Base-by-base conservation (phyloP, 164 flowering plant genomes). In the Umbilicus rupestris region DNA sequence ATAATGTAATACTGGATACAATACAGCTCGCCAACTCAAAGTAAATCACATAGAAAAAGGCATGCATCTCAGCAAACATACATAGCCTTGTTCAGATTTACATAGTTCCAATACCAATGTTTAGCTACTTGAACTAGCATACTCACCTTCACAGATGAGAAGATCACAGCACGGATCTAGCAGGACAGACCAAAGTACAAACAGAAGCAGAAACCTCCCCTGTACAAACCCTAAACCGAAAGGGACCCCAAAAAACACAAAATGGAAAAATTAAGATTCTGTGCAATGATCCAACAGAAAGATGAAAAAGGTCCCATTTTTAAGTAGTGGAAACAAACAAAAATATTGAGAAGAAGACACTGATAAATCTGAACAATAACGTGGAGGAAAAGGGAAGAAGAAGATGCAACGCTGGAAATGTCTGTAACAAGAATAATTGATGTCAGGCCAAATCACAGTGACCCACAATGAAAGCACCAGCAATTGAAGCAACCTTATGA, bases 321-420 rank as follows among this genome's bases (percentile, higher is more conserved):
- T 30, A 39, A n/a, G 26, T 22, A 26, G 0, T 58, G 62, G 16
- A 20, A 11, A 35, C 26, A 24, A 58, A 28, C 59, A 66, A 47
- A 17, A 28, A 31, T 6, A 47, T 45, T 46, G 59, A 19, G 28
- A 47, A 45, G 22, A 58, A 63, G 39, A 63, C 22, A 29, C 3
- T 24, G 58, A 37, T 20, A 55, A 55, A 55, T 55, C 60, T 50
- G 66, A 39, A 66, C 46, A 68, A 45, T 22, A 64, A 31, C 45
- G 28, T 33, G n/a, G 45, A 65, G 59, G 77, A 73, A 69, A 69
- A 69, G 55, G 73, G 58, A 69, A 65, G 35, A 47, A 39, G n/a
- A n/a, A n/a, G n/a, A 73, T 29, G 39, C 72, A 46, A 24, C 5
- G 41, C n/a, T 26, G 50, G 33, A 14, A 42, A 46, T 62, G 60